Conservation (phyloP, 805 yeast genomes). For the Dipodascopsis tothii region DNA sequence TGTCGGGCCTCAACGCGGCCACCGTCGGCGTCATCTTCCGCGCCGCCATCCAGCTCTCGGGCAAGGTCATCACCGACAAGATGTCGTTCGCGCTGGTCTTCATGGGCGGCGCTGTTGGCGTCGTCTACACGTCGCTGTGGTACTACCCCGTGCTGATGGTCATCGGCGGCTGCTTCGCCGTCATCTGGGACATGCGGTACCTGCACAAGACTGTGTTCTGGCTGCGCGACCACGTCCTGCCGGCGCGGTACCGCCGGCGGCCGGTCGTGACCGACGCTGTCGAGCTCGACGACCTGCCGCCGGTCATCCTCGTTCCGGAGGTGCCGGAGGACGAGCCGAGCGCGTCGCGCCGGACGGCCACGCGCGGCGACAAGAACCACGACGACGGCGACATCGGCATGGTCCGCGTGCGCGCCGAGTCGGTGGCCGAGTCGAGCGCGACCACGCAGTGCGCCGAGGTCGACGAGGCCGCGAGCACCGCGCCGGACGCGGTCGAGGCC, state of each 20-base stretch:
- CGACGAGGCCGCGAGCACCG: background rate
- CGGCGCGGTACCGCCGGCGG: background rate
- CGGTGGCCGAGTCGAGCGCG: background rate
- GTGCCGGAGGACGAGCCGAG: too few species aligned
- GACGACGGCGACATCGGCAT: background rate
- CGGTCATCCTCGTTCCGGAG: too few species aligned
- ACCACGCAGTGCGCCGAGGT: background rate
- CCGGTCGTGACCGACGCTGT: background rate
- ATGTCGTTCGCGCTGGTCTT: slow-evolving; percentile 12
- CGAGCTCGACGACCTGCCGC: background rate
- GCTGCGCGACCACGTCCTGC: background rate
- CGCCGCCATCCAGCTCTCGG: slow-evolving; percentile 16
- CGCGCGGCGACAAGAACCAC: background rate
- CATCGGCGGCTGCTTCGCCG: slow-evolving; percentile 11
- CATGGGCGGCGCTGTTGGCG: slow-evolving; percentile 2
- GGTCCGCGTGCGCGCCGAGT: background rate
- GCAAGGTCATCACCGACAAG: slow-evolving; percentile 16
- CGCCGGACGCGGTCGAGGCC: background rate
- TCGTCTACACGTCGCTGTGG: slow-evolving; percentile 4
- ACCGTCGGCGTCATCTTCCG: slow-evolving; percentile 19
- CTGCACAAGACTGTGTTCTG: background rate
- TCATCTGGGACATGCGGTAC: slow-evolving; percentile 9
- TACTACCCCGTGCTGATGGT: slow-evolving; percentile 19
- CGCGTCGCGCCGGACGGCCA: too few species aligned
- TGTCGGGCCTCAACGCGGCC: slow-evolving; percentile 19